These are phyloP conservation scores for Aegilops longissima DNA, from an alignment of 176 grass and related monocot genomes.

Conservation along the genomic window DNA sequence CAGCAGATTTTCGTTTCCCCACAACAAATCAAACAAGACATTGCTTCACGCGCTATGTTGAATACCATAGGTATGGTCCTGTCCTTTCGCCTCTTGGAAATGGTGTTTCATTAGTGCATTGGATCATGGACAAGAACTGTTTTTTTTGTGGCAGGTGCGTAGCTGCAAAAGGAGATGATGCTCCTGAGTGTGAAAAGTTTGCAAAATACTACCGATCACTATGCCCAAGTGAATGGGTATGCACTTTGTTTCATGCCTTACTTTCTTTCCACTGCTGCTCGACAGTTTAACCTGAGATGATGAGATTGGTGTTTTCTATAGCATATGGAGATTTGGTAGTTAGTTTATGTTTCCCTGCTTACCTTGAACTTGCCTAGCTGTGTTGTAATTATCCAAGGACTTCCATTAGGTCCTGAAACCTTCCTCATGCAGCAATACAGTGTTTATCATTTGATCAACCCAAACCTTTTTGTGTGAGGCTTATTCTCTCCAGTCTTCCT, in stretches of 20 bases:
- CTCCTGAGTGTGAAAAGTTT: conserved; percentile 77
- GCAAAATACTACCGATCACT: conserved; percentile 82
- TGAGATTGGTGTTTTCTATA: not conserved
- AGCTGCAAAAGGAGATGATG: conserved; percentile 77
- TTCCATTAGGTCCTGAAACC: not conserved
- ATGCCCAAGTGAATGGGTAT: conserved; percentile 89
- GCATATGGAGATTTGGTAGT: not conserved
- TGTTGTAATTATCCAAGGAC: not conserved
- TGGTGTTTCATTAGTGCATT: not conserved
- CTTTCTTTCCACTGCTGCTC: not conserved
- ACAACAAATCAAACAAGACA: conserved; percentile 91
- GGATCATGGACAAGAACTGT: not conserved
- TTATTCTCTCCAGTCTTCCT: not conserved
- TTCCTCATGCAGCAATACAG: not conserved
- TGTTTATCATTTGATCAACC: not conserved
- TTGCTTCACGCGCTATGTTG: conserved; percentile 88
- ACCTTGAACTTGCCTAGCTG: not conserved
- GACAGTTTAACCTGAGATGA: not conserved
- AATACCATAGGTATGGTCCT: conserved; percentile 72
- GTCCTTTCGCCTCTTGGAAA: not conserved
- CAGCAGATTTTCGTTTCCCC: conserved; percentile 87
- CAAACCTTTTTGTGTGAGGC: not conserved
- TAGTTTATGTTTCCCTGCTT: not conserved
- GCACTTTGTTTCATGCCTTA: not conserved
- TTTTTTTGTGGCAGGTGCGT: conserved; percentile 52